Evolutionary conservation across 2,329 filamentous ascomycete species (phyloP), one percentile per base, ranked within the genome.

Genomic region (Penicillium paneum): DNA sequence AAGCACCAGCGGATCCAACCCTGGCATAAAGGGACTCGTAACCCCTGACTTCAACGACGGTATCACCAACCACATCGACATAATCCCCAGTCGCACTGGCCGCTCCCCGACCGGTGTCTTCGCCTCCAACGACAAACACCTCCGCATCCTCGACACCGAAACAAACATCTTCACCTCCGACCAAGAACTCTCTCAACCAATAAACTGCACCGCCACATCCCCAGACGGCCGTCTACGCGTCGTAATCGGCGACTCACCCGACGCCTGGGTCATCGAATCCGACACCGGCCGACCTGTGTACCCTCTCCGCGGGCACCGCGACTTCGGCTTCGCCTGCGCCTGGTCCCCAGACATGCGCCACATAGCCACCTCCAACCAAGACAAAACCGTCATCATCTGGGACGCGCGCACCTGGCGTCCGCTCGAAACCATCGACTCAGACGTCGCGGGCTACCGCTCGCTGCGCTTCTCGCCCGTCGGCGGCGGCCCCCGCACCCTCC

Each of bases 61-160:
- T 34, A 83, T 84, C 57, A 83, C 82, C 17, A 85, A 83, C 56
- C 81, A 85, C 62, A 75, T 84, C 54, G 79, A 84, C 62, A 75
- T 80, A 13, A 78, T 79, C 58, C 67, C 68, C 13, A 76, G 72
- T 42, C 79, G 82, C 35, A 72, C 73, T 3, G 78, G 71, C n/a
- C 74, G 76, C 39, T 69, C 71, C 1, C 79, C 79, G 1, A 75
- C 76, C 40, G 81, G 79, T 3, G 77, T 81, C 3, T 81, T 85
- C 58, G 79, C 79, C 59, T 83, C 81, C 3, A 85, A 85, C 62
- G 83, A 85, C 66, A 69, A 74, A 38, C 76, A 77, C 38, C 68
- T 85, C 12, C 80, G 82, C 8, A 69, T 81, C 28, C 74, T 85
- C 29, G 82, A 85, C 63, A 78, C 78, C 62, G 71, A 69, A 32